Evolutionary conservation across 2,329 filamentous ascomycete genomes (phyloP).

Genomic region (Dothistroma septosporum): DNA sequence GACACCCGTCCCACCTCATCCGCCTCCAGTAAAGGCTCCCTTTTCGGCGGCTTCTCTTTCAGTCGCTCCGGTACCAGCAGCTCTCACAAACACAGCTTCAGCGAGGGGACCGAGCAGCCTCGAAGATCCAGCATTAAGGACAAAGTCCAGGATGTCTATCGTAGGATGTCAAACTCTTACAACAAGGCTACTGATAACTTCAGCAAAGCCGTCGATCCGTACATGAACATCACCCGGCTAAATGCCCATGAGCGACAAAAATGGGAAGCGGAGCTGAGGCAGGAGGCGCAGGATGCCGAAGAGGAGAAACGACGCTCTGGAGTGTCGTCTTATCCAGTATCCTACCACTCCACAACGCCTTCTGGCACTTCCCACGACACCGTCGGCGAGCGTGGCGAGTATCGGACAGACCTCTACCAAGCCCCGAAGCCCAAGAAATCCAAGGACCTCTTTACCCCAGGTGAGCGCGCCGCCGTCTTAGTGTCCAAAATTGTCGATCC

Average conservation of each 20-base stretch:
- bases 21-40: background rate
- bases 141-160: background rate
- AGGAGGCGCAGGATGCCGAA: background rate
- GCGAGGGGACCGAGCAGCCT: background rate
- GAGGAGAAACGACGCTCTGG: background rate
- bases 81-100: conserved; percentile 1
- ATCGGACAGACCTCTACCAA: background rate
- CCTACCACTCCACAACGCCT: background rate
- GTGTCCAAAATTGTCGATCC: conserved; percentile 12
- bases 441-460: conserved; percentile 1
- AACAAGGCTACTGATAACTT: background rate
- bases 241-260: background rate
- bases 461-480: conserved; percentile 16
- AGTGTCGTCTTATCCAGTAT: background rate
- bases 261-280: background rate
- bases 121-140: conserved; percentile 1
- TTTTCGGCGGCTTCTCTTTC: background rate
- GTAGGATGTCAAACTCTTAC: background rate
- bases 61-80: background rate
- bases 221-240: background rate
- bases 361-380: too few relatives aligned
- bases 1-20: background rate
- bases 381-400: too few relatives aligned
- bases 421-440: background rate
- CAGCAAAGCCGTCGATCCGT: background rate